phyloP scores from a whole-genome alignment of 768 basidiomycete species.

The Tephrocybe sp. region DNA sequence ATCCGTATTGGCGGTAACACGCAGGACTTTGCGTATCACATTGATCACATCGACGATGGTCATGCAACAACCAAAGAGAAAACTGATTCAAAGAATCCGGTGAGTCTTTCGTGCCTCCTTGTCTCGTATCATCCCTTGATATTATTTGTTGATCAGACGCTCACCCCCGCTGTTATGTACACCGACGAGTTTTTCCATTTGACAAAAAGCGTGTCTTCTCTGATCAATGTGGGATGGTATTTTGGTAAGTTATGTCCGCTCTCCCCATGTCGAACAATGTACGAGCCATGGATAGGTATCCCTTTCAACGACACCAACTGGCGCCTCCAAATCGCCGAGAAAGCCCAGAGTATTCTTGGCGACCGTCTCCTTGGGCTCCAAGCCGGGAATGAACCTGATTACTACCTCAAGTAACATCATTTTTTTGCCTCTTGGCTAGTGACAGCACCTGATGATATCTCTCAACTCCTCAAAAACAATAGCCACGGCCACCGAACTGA shows the following conservation, averaged over 20 bases:
- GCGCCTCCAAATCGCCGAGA: constrained; percentile 52
- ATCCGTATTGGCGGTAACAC: constrained; percentile 66
- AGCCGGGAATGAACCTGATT: constrained; percentile 77
- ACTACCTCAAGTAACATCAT: constrained; percentile 45
- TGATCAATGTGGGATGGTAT: constrained; percentile 65
- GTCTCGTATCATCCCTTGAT: background rate
- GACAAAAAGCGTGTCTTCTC: constrained; percentile 52
- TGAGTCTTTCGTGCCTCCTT: constrained; percentile 11
- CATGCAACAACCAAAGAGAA: constrained; percentile 43
- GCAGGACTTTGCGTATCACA: constrained; percentile 51
- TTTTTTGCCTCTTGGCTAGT: background rate
- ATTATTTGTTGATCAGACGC: constrained; percentile 37
- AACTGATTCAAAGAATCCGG: constrained; percentile 27
- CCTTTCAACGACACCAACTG: constrained; percentile 70
- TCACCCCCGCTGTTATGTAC: constrained; percentile 64
- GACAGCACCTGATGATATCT: background rate
- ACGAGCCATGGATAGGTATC: constrained; percentile 28
- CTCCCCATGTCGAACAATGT: background rate
- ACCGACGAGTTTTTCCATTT: constrained; percentile 67
- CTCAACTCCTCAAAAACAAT: background rate
- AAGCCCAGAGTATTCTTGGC: constrained; percentile 62
- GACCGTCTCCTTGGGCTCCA: constrained; percentile 61
- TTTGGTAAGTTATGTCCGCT: constrained; percentile 34
- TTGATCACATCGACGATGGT: constrained; percentile 37
- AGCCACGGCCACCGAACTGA: constrained; percentile 22